These are phyloP conservation scores for Phyllosticta citribraziliensis DNA, from an alignment of 2,329 filamentous ascomycete species.

Conservation along the genomic window DNA sequence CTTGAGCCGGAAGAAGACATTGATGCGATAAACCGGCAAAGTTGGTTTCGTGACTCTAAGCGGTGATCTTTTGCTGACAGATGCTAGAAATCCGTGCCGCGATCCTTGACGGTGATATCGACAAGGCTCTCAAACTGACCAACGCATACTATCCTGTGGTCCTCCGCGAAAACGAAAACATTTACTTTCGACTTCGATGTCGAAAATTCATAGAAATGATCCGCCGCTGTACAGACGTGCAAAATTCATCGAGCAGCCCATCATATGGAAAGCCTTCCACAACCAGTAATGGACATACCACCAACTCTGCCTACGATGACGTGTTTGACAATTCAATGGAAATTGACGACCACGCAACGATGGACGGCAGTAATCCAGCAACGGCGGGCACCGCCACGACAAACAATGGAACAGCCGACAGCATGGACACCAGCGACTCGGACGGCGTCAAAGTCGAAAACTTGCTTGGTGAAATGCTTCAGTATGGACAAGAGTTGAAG, in stretches of 20 bases:
- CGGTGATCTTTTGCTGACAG: slow-evolving; percentile 8
- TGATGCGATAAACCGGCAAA: slow-evolving; percentile 77
- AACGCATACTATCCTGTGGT: slow-evolving; percentile 71
- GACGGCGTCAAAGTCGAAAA: slow-evolving; percentile 30
- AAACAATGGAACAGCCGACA: slow-evolving; percentile 9
- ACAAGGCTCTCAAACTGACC: slow-evolving; percentile 76
- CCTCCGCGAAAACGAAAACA: slow-evolving; percentile 67
- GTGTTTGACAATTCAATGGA: slow-evolving; percentile 48
- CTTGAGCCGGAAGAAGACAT: slow-evolving; percentile 67
- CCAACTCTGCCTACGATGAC: slow-evolving; percentile 35
- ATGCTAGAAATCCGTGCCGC: slow-evolving; percentile 68
- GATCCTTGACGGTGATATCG: slow-evolving; percentile 86
- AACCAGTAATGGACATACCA: slow-evolving; percentile 19
- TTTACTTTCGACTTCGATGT: slow-evolving; percentile 80
- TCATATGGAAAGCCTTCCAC: neutral
- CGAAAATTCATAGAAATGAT: slow-evolving; percentile 89
- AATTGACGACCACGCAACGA: slow-evolving; percentile 36
- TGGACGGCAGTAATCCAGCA: neutral
- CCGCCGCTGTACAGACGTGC: slow-evolving; percentile 31
- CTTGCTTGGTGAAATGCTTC: slow-evolving; percentile 59
- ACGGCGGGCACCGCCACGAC: slow-evolving; percentile 26
- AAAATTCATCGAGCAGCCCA: slow-evolving; percentile 23
- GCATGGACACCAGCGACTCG: slow-evolving; percentile 23
- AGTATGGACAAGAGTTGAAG: slow-evolving; percentile 70
- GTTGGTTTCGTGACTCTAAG: slow-evolving; percentile 41